These are phyloP conservation scores for Fraxinus velutina DNA, from an alignment of 305 asterid genomes.

Conservation along the genomic window DNA sequence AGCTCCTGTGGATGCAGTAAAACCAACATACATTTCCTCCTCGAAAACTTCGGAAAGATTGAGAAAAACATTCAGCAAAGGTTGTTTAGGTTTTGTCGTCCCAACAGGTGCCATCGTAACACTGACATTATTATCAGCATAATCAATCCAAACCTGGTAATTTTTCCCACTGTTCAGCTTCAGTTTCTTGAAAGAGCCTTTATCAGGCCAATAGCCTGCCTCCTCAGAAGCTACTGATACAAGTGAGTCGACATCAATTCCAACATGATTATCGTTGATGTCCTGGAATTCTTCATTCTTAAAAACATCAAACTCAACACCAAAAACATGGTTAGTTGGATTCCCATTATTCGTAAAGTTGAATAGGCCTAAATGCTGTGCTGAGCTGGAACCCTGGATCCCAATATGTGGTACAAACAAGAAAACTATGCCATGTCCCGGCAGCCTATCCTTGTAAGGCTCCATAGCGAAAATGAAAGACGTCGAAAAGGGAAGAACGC, in stretches of 20 bases:
- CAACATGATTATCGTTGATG: conserved; percentile 52
- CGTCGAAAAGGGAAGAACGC: conserved; percentile 51
- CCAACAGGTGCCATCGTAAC: conserved; percentile 65
- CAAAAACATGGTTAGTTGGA: conserved; percentile 47
- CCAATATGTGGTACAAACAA: conserved; percentile 50
- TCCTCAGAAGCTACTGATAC: conserved; percentile 38
- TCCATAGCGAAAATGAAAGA: conserved; percentile 80
- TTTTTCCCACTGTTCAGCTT: conserved; percentile 56
- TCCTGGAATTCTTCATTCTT: conserved; percentile 55
- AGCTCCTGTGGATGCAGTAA: conserved; percentile 69
- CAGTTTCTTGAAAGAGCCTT: conserved; percentile 31
- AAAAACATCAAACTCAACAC: conserved; percentile 68
- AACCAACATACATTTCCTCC: conserved; percentile 77
- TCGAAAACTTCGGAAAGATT: conserved; percentile 51
- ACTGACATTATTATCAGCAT: conserved; percentile 39
- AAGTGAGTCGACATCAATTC: conserved; percentile 59
- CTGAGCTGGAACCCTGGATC: conserved; percentile 40
- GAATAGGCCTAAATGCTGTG: conserved; percentile 56
- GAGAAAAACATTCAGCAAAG: conserved; percentile 41
- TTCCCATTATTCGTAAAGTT: conserved; percentile 43
- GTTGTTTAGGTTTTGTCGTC: conserved; percentile 41
- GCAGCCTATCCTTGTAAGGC: conserved; percentile 42
- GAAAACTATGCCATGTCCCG: conserved; percentile 75
- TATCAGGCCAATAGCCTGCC: conserved; percentile 56
- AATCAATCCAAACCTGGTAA: conserved; percentile 80